These are phyloP conservation scores for Podila epicladia DNA, from an alignment of 192 early-diverging fungal genomes.

Conservation along the genomic window DNA sequence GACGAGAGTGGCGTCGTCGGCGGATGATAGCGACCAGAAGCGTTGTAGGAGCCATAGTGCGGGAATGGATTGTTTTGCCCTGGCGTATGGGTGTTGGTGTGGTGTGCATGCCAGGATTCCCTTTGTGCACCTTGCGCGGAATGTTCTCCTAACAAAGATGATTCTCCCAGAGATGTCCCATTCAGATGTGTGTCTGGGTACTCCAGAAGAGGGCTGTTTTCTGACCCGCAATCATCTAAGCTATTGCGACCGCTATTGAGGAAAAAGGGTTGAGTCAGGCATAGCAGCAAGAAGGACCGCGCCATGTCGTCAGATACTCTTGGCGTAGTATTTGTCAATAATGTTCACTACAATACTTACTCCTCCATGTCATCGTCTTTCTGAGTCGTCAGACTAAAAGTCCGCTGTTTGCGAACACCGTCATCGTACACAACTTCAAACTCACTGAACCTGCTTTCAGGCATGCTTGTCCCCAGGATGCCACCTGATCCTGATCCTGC, in stretches of 20 bases:
- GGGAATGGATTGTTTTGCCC: background rate
- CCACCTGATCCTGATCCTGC: slow-evolving; percentile 7
- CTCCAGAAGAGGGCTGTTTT: slow-evolving; percentile 19
- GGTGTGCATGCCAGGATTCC: background rate
- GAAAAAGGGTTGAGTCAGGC: background rate
- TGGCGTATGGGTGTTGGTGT: background rate
- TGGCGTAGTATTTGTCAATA: background rate
- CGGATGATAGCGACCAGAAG: background rate
- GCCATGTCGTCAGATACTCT: background rate
- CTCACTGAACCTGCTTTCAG: slow-evolving; percentile 44
- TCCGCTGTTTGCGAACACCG: slow-evolving; percentile 46
- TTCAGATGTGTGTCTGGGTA: background rate
- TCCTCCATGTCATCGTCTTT: slow-evolving; percentile 12
- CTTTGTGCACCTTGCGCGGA: background rate
- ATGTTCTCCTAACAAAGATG: background rate
- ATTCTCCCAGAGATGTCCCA: background rate
- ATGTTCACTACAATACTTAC: slow-evolving; percentile 4
- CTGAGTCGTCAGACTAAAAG: slow-evolving; percentile 42
- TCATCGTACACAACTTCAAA: slow-evolving; percentile 52
- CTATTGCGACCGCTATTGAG: background rate
- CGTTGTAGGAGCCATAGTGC: slow-evolving; percentile 1
- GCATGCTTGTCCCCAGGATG: slow-evolving; percentile 22
- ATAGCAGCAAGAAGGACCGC: no score
- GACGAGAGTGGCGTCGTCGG: background rate
- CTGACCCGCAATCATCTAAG: slow-evolving; percentile 15